Evolutionary conservation across 306 rosid genomes (phyloP).

Genomic region (Cucurbita maxima): DNA sequence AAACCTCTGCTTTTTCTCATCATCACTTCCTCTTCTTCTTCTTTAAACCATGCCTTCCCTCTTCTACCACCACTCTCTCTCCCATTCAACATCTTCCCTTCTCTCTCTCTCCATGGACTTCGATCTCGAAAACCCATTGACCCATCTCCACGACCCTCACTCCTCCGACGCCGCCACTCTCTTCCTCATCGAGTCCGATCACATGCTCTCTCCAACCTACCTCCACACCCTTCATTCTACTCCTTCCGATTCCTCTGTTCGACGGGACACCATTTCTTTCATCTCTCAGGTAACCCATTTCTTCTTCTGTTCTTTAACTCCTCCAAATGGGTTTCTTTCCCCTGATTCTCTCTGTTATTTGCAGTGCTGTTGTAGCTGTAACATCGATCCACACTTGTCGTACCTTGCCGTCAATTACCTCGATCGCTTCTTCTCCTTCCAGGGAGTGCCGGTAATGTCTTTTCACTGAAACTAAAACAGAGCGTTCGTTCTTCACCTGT

Average conservation of each 20-base stretch:
- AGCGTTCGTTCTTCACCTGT: neutral
- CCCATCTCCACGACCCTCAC: slow-evolving; percentile 26
- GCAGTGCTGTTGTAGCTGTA: slow-evolving; percentile 42
- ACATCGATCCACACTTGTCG: slow-evolving; percentile 42
- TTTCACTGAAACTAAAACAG: no score
- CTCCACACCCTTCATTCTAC: slow-evolving; percentile 30
- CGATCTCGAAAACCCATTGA: slow-evolving; percentile 81
- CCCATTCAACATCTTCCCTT: neutral
- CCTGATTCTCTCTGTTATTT: neutral
- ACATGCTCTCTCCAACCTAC: slow-evolving; percentile 53
- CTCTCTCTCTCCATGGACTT: slow-evolving; percentile 45
- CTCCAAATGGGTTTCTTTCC: neutral
- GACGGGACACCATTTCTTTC: slow-evolving; percentile 39
- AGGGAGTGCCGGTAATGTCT: slow-evolving; percentile 40
- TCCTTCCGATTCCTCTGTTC: slow-evolving; percentile 31
- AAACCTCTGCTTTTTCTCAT: slow-evolving; percentile 13
- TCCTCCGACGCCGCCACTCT: slow-evolving; percentile 37
- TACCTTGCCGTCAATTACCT: slow-evolving; percentile 78
- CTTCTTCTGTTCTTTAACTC: neutral
- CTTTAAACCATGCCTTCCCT: slow-evolving; percentile 19
- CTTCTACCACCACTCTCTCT: slow-evolving; percentile 8
- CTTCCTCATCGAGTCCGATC: slow-evolving; percentile 64
- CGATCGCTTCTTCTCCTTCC: slow-evolving; percentile 71
- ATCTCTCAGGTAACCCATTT: slow-evolving; percentile 48
- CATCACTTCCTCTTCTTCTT: neutral